A percentile compares a stretch with the other conserved stretches of the same genome.
Evolutionary conservation across 2,329 filamentous ascomycete genomes (phyloP).

Genomic region (Colletotrichum sp.): DNA sequence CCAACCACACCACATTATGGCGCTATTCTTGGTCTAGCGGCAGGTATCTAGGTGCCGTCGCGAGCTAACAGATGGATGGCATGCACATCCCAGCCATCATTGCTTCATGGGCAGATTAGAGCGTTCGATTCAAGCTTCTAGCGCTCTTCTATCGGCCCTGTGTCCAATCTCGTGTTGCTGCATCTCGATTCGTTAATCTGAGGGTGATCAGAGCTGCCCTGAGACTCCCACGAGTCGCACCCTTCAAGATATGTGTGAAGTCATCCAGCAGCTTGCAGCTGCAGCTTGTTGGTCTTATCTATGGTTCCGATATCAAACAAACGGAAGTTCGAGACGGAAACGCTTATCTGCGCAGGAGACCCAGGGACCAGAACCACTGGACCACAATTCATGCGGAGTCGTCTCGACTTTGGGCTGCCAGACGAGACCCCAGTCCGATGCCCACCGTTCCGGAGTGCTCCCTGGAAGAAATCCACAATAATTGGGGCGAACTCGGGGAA

Average conservation of each 20-base stretch:
- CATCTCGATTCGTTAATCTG: slow-evolving; percentile 3
- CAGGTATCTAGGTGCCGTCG: not conserved
- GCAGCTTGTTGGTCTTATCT: not conserved
- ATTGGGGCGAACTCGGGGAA: slow-evolving; percentile 15
- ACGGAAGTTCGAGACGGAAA: not conserved
- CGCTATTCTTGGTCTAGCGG: not conserved
- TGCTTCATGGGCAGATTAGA: not conserved
- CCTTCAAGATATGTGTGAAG: not conserved
- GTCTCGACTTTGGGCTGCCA: not conserved
- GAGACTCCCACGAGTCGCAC: slow-evolving; percentile 9
- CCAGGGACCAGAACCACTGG: not conserved
- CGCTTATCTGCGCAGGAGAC: slow-evolving; percentile 8
- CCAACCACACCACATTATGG: not conserved
- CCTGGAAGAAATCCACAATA: not conserved
- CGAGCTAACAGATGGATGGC: not conserved
- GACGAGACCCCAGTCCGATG: not conserved
- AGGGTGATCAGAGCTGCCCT: not conserved
- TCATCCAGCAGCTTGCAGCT: not conserved
- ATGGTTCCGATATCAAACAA: slow-evolving; percentile 2
- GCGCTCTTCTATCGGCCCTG: slow-evolving; percentile 4
- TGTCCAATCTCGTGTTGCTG: not conserved
- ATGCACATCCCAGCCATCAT: not conserved
- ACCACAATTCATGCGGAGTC: not conserved
- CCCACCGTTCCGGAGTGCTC: not conserved
- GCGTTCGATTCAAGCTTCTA: slow-evolving; percentile 11